phyloP scores from a whole-genome alignment of 331 rosid genomes.

The Pyrus hybrid region DNA sequence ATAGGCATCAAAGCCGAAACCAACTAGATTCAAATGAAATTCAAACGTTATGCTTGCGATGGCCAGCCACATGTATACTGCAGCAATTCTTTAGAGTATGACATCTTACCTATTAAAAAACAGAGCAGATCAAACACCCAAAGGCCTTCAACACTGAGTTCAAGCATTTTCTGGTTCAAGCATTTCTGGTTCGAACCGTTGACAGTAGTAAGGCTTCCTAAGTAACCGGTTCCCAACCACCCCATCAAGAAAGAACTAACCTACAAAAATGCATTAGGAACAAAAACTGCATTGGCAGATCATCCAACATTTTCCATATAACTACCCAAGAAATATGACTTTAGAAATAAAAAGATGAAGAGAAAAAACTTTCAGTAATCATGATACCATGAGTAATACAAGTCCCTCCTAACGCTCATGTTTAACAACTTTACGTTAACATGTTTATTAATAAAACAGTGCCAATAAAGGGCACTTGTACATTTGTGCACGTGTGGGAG shows the following conservation, averaged over 20 bases:
- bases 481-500: background rate
- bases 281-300: background rate
- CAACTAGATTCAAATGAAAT: too few relatives aligned
- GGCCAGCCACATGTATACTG: background rate
- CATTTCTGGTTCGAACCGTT: too few relatives aligned
- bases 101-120: constrained; percentile 50
- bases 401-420: background rate
- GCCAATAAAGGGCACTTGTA: background rate
- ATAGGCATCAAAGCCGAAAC: too few relatives aligned
- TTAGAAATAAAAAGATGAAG: background rate
- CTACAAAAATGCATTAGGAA: constrained; percentile 24
- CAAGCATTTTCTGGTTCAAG: constrained; percentile 91
- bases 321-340: background rate
- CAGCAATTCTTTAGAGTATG: background rate
- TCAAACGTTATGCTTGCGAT: too few relatives aligned
- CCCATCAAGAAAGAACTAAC: constrained; percentile 91
- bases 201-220: constrained; percentile 93
- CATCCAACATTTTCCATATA: background rate
- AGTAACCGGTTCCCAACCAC: constrained; percentile 89
- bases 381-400: background rate
- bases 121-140: constrained; percentile 62
- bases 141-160: constrained; percentile 56
- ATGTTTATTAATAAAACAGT: background rate
- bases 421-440: background rate
- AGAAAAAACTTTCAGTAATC: background rate